phyloP scores from a whole-genome alignment of 129 eudicot species.

The Cynara cardunculus region DNA sequence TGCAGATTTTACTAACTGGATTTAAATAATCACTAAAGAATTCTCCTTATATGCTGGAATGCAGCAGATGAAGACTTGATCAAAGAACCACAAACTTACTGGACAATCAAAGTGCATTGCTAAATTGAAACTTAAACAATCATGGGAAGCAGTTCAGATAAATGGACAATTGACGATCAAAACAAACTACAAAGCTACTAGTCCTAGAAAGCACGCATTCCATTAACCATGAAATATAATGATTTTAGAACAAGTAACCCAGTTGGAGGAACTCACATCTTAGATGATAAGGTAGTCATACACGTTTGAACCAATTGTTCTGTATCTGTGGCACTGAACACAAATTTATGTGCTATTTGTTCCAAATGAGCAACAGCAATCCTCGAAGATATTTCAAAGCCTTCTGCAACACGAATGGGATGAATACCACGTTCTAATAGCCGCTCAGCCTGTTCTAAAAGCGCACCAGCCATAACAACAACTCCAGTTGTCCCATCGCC shows the following conservation, averaged over 20 bases:
- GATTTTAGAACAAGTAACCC: not conserved
- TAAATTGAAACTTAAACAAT: not conserved
- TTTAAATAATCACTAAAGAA: no score
- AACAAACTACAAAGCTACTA: no score
- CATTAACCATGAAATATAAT: no score
- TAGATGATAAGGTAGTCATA: slow-evolving; percentile 94
- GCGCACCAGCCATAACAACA: slow-evolving; percentile 97
- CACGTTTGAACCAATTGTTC: slow-evolving; percentile 94
- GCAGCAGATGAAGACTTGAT: no score
- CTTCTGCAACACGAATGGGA: slow-evolving; percentile 95
- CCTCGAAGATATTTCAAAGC: slow-evolving; percentile 88
- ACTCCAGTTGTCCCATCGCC: slow-evolving; percentile 99
- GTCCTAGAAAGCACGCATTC: not conserved
- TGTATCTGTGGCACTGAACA: slow-evolving; percentile 46
- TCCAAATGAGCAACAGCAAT: slow-evolving; percentile 94
- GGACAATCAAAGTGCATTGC: not conserved
- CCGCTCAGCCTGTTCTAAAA: slow-evolving; percentile 82
- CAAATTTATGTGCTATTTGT: slow-evolving; percentile 71
- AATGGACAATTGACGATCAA: not conserved
- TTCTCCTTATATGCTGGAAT: no score
- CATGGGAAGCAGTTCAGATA: not conserved
- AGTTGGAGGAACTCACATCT: slow-evolving; percentile 61
- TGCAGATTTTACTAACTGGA: no score
- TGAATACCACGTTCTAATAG: slow-evolving; percentile 91
- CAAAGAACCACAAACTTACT: no score